Percentiles rank a stretch among this genome's conserved stretches.
Conservation (phyloP, 768 basidiomycete species). For the Leccinellum rugosiceps region DNA sequence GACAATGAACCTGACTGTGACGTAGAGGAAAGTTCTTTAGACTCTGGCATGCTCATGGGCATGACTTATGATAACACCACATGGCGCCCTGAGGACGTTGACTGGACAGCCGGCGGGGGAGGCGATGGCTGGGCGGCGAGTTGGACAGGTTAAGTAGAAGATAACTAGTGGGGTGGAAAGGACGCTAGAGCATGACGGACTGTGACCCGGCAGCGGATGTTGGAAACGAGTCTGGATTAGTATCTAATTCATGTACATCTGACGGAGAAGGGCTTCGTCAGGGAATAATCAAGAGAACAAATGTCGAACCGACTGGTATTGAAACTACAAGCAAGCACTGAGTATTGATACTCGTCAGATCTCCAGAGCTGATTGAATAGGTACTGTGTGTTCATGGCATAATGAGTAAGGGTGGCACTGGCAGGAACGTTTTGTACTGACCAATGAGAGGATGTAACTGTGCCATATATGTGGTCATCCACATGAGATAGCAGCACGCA, state of each 20-base stretch:
- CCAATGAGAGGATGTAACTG: conserved; percentile 90
- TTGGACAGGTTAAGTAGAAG: conserved; percentile 1
- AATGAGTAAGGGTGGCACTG: background rate
- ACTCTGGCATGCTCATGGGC: conserved; percentile 27
- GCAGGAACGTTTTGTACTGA: conserved; percentile 35
- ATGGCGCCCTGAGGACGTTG: conserved; percentile 5
- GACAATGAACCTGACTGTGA: conserved; percentile 21
- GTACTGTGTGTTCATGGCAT: conserved; percentile 8
- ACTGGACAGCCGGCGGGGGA: conserved; percentile 4
- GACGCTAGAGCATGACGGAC: background rate
- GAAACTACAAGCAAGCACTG: conserved; percentile 2
- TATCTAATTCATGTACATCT: conserved; percentile 25
- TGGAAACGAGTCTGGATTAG: conserved; percentile 15
- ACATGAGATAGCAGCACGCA: conserved; percentile 88
- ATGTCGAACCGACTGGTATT: conserved; percentile 23
- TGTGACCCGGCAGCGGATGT: background rate
- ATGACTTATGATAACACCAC: background rate
- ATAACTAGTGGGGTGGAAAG: background rate
- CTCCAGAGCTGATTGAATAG: conserved; percentile 16
- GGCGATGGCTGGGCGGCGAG: conserved; percentile 7
- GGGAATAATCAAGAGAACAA: background rate
- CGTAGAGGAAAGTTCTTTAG: conserved; percentile 22
- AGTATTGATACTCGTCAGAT: conserved; percentile 10
- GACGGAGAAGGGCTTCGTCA: conserved; percentile 10
- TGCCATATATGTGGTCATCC: conserved; percentile 96